A percentile compares a stretch with the other conserved stretches of the same genome.
These are phyloP conservation scores for Punica granatum DNA, from an alignment of 345 rosid species.

Conservation along the genomic window DNA sequence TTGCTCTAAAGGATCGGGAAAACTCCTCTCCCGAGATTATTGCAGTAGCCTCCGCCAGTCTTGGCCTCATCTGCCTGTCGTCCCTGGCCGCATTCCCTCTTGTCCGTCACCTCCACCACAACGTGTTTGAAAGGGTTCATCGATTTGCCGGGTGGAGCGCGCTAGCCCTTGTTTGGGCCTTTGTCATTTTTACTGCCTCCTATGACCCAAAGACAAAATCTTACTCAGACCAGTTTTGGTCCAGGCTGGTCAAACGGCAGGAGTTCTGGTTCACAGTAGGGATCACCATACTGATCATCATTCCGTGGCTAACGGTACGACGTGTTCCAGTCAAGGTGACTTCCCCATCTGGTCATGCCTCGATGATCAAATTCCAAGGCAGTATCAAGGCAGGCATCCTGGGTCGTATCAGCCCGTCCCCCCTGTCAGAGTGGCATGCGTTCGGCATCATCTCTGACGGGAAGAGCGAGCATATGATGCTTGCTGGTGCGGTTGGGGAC, in stretches of 20 bases:
- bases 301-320: constrained; percentile 74
- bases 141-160: constrained; percentile 72
- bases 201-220: constrained; percentile 54
- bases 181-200: constrained; percentile 43
- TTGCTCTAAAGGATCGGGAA: constrained; percentile 43
- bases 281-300: constrained; percentile 43
- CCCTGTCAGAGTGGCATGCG: constrained; percentile 89
- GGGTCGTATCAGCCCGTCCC: constrained; percentile 90
- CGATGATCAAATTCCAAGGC: constrained; percentile 59
- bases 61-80: constrained; percentile 51
- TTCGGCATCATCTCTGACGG: constrained; percentile 76
- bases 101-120: constrained; percentile 79
- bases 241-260: constrained; percentile 36
- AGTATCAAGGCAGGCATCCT: constrained; percentile 67
- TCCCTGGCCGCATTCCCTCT: constrained; percentile 65
- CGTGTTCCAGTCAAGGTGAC: constrained; percentile 46
- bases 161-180: constrained; percentile 64
- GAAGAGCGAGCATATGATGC: constrained; percentile 77
- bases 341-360: constrained; percentile 67
- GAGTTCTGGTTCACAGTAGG: constrained; percentile 75
- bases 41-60: constrained; percentile 45
- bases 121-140: constrained; percentile 62
- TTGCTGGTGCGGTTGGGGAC: constrained; percentile 87
- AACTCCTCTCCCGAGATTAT: constrained; percentile 52
- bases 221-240: constrained; percentile 35